A percentile compares a stretch with the other conserved stretches of the same genome.
These are phyloP conservation scores for Malassezia sp. DNA, from an alignment of 1,284 basidiomycete genomes.

Conservation along the genomic window DNA sequence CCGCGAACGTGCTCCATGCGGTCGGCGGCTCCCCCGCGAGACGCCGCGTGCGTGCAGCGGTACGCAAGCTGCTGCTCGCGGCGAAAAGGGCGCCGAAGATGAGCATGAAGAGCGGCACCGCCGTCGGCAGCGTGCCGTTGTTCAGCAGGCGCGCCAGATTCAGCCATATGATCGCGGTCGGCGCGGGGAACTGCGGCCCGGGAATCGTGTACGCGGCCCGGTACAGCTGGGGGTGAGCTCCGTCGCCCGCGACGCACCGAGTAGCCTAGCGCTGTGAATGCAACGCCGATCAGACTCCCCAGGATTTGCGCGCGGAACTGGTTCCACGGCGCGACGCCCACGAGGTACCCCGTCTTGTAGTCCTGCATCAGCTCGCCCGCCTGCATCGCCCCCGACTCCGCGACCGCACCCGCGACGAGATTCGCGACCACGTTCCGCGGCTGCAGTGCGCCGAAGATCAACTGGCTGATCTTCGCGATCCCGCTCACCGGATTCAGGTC, in stretches of 20 bases:
- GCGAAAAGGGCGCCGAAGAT: slow-evolving; percentile 55
- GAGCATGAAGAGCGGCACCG: slow-evolving; percentile 69
- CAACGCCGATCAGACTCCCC: slow-evolving; percentile 60
- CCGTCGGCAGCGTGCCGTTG: slow-evolving; percentile 67
- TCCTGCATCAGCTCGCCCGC: slow-evolving; percentile 98
- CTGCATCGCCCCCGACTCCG: slow-evolving; percentile 91
- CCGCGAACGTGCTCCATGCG: slow-evolving; percentile 17
- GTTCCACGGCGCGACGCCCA: slow-evolving; percentile 49
- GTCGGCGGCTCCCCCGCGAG: slow-evolving; percentile 7
- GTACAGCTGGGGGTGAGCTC: slow-evolving; percentile 61
- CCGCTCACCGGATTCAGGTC: slow-evolving; percentile 58
- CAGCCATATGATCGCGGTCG: slow-evolving; percentile 70
- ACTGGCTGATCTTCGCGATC: slow-evolving; percentile 83
- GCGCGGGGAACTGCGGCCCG: slow-evolving; percentile 82
- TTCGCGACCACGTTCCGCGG: slow-evolving; percentile 79
- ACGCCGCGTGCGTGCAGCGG: slow-evolving; percentile 50
- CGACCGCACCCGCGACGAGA: slow-evolving; percentile 87
- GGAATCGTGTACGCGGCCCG: slow-evolving; percentile 63
- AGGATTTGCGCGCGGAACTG: slow-evolving; percentile 48
- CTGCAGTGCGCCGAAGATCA: slow-evolving; percentile 85
- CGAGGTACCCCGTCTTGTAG: slow-evolving; percentile 81
- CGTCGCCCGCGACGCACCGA: not conserved
- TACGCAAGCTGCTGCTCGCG: slow-evolving; percentile 53
- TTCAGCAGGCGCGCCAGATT: slow-evolving; percentile 74
- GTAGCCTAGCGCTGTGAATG: slow-evolving; percentile 78